Conservation (phyloP, 192 early-diverging fungal genomes). For the Gonapodya prolifera region DNA sequence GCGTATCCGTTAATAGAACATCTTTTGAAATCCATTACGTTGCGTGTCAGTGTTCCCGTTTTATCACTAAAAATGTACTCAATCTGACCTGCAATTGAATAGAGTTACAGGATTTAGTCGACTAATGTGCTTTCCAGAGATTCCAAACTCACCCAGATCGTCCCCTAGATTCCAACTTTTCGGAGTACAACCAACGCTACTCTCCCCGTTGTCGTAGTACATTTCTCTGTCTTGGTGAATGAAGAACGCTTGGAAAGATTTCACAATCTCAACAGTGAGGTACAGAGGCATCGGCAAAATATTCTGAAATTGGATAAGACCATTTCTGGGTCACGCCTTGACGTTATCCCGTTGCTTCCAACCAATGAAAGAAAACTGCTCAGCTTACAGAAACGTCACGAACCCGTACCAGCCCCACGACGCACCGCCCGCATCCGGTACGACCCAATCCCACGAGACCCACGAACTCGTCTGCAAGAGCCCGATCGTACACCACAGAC, state of each 20-base stretch:
- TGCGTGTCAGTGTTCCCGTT: constrained; percentile 63
- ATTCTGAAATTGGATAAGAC: constrained; percentile 93
- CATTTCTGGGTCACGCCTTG: no score
- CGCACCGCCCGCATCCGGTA: constrained; percentile 40
- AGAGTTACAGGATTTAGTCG: no score
- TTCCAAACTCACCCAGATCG: no score
- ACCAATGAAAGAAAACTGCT: constrained; percentile 14
- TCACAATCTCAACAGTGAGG: constrained; percentile 85
- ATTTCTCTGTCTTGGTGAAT: constrained; percentile 74
- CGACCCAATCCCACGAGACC: no score
- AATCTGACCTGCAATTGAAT: no score
- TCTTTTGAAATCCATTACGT: constrained; percentile 35
- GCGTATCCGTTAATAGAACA: constrained; percentile 54
- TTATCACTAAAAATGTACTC: constrained; percentile 97
- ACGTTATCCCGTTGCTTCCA: constrained; percentile 60
- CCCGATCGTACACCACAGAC: constrained; percentile 36
- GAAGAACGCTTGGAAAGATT: constrained; percentile 77
- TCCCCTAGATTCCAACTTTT: constrained; percentile 83
- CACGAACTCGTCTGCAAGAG: constrained; percentile 22
- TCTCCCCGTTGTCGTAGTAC: constrained; percentile 37
- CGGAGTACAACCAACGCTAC: constrained; percentile 11
- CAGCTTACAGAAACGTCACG: background rate
- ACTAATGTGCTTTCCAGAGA: no score
- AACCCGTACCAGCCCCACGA: background rate
- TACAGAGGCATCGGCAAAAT: constrained; percentile 94